Conservation (phyloP, 306 rosid genomes). For the Senna tora region DNA sequence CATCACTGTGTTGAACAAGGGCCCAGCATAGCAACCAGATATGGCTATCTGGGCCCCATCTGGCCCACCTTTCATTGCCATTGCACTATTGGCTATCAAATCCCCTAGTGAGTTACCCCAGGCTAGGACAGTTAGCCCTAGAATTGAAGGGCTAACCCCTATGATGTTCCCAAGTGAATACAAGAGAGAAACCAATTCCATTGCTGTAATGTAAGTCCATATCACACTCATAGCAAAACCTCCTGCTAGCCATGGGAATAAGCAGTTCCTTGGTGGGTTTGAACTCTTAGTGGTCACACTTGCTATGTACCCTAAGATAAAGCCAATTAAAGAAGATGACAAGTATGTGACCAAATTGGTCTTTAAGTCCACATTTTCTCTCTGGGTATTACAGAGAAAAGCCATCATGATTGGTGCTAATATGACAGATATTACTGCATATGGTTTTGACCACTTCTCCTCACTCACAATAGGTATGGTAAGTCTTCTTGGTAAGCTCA, state of each 20-base stretch:
- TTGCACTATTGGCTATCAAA: slow-evolving; percentile 66
- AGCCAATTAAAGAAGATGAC: slow-evolving; percentile 50
- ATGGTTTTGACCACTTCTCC: slow-evolving; percentile 77
- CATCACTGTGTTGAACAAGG: slow-evolving; percentile 68
- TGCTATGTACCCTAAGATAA: slow-evolving; percentile 58
- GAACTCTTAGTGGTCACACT: slow-evolving; percentile 49
- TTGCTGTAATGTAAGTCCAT: slow-evolving; percentile 79
- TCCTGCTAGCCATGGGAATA: slow-evolving; percentile 71
- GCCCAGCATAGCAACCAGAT: slow-evolving; percentile 83
- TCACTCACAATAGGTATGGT: slow-evolving; percentile 76
- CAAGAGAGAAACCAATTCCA: slow-evolving; percentile 68
- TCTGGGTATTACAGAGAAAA: slow-evolving; percentile 46
- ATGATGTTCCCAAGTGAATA: slow-evolving; percentile 52
- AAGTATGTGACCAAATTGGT: slow-evolving; percentile 40
- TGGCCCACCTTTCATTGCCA: slow-evolving; percentile 76
- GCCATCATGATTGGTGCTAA: slow-evolving; percentile 70
- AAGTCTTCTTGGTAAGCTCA: slow-evolving; percentile 70
- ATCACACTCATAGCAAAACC: slow-evolving; percentile 78
- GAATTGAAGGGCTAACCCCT: slow-evolving; percentile 49
- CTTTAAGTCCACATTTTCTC: slow-evolving; percentile 37
- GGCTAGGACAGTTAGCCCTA: slow-evolving; percentile 53
- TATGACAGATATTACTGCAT: slow-evolving; percentile 66
- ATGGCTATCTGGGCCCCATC: slow-evolving; percentile 81
- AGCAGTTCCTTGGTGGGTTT: slow-evolving; percentile 64
- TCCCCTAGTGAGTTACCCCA: slow-evolving; percentile 72